Evolutionary conservation across 306 rosid species (phyloP), one percentile per base, ranked within the genome.

Genomic region (Oemleria cerasiformis): DNA sequence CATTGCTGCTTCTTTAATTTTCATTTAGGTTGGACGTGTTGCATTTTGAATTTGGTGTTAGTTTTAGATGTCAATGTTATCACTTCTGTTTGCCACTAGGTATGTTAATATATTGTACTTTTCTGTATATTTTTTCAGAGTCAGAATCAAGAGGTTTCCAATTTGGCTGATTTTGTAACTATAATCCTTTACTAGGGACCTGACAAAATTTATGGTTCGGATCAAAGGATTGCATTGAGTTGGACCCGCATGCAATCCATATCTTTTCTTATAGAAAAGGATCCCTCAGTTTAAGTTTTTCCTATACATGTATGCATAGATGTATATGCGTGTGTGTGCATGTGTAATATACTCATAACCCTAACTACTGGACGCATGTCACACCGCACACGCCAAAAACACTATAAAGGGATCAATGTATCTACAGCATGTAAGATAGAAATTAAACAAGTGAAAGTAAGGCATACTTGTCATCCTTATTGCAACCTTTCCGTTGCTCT

Each of bases 401-500:
- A 13, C 38, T 10, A 12, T 53, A 39, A 51, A n/a, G 6, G 47
- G 38, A 50, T 50, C 36, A 39, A 40, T 21, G 59, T 25, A 68
- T 50, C 42, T 36, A 23, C 19, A 68, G 72, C 49, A 68, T 20
- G 16, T 14, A 55, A 0, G 15, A 9, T 14, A 54, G 63, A 13
- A 54, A 23, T 20, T 53, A 40, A 48, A 61, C 36, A 34, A 19
- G 74, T 19, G 61, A 70, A 77, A 65, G 75, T 41, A 77, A 67
- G 63, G 66, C 84, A 70, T 84, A 86, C 96, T 80, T 80, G 88
- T 43, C 36, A 54, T 72, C 13, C 68, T 58, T 64, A 68, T 75
- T 60, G 23, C 75, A 67, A 82, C 83, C 84, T 83, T 91, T 76
- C 78, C 88, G 45, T 71, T 78, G 73, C 74, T 86, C 77, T 78